Evolutionary conservation across 257 asterid genomes (phyloP), one percentile per base, ranked within the genome.

Genomic region (Solanum corneliomulleri): DNA sequence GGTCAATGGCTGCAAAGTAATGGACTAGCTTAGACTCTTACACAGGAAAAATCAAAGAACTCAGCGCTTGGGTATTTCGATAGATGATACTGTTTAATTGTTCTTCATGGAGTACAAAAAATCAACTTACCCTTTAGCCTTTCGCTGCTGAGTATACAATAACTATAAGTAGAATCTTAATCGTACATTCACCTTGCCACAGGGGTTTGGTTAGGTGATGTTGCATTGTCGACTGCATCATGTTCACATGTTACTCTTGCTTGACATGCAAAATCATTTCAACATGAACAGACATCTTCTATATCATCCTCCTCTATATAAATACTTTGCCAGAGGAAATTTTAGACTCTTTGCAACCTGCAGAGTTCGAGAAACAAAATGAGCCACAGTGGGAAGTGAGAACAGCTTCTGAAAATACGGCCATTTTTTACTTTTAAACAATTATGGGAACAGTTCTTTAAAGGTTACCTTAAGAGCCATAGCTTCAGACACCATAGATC

Each of bases 321-420:
- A 87, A 92, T 97, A 97, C 90, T 93, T 97, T 47, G 99, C 92
- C 72, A 95, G 89, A 86, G 99, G 99, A 91, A 97, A 96, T 85
- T 94, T 92, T 81, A 97, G 93, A 89, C 97, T 97, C 91, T 94
- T 93, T 78, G 99, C 98, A 1, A 96, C 96, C 99, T 97, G 93
- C 69, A 66, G 23, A 80, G 58, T 18, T 45, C 18, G 52, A 86
- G 29, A 83, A 62, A 27, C 80, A 74, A 18, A 83, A 82, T 52
- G 69, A 83, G 70, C 37, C 75, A 31, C 29, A 49, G 11, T 49
- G 85, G 31, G 11, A 33, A 31, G 85, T 10, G 31, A 49, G 31
- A 81, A 29, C 13, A 60, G 80, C 12, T 45, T 27, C 52, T 25
- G 80, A 88, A n/a, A 81, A 16, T 11, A 49, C 18, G 21, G n/a